Evolutionary conservation across 306 rosid species (phyloP).

Genomic region (Dalbergia cochinchinensis): DNA sequence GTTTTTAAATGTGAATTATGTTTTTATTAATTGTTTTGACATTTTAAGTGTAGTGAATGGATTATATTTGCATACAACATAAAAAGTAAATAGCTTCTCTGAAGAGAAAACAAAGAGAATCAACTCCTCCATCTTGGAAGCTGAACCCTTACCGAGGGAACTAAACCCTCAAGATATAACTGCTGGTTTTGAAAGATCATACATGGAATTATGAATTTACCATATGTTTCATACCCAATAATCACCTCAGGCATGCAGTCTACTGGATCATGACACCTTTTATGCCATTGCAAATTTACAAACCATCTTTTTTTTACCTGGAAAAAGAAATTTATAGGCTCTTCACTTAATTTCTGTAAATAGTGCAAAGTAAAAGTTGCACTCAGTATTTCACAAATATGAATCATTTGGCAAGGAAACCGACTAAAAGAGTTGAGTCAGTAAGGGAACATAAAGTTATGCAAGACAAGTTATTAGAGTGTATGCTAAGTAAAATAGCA

Average conservation of each 20-base stretch:
- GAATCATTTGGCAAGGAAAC: constrained; percentile 20
- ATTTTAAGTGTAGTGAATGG: neutral
- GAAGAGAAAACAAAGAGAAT: neutral
- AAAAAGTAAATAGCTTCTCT: neutral
- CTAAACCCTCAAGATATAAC: neutral
- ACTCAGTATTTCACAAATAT: neutral
- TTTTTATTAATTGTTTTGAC: neutral
- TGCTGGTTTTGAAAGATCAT: neutral
- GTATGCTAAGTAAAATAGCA: neutral
- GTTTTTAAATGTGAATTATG: neutral
- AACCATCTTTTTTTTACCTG: neutral
- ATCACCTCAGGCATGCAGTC: neutral
- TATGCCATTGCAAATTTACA: neutral
- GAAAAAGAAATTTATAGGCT: neutral
- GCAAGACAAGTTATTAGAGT: constrained; percentile 3
- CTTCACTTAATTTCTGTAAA: neutral
- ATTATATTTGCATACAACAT: neutral
- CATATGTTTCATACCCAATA: constrained; percentile 1
- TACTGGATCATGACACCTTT: neutral
- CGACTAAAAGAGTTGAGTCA: neutral
- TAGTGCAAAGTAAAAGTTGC: neutral
- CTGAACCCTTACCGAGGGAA: constrained; percentile 8
- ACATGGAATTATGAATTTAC: neutral
- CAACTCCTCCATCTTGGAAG: neutral
- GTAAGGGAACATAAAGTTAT: neutral